A percentile compares a stretch with the other conserved stretches of the same genome.
Evolutionary conservation across 768 basidiomycete genomes (phyloP).

Genomic region (Boletus pseudo-olivaceus): DNA sequence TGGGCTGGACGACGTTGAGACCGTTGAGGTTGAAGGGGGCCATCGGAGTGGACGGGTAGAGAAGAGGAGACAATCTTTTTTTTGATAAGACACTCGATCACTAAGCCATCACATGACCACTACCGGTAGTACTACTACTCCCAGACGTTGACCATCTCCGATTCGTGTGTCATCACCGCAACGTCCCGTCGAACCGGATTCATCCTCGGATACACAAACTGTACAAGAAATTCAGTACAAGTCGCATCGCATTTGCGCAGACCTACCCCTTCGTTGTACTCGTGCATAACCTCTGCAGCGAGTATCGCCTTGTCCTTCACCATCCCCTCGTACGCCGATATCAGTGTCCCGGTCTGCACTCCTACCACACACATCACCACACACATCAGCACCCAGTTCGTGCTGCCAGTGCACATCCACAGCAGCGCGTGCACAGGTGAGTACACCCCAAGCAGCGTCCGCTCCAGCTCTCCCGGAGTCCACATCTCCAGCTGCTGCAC

Average conservation of each 20-base stretch:
- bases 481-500: constrained; percentile 81
- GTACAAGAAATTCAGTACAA: background rate
- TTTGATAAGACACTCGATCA: constrained; percentile 9
- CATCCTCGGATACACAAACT: constrained; percentile 85
- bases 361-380: constrained; percentile 66
- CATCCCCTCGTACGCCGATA: constrained; percentile 50
- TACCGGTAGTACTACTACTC: background rate
- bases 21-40: constrained; percentile 66
- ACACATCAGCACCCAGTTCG: constrained; percentile 74
- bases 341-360: constrained; percentile 49
- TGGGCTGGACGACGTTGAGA: constrained; percentile 72
- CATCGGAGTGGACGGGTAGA: constrained; percentile 36
- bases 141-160: constrained; percentile 49
- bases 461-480: constrained; percentile 70
- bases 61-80: background rate
- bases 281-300: constrained; percentile 76
- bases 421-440: constrained; percentile 73
- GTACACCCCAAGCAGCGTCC: constrained; percentile 67
- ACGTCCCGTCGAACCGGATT: constrained; percentile 75
- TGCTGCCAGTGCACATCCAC: constrained; percentile 66
- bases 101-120: constrained; percentile 11
- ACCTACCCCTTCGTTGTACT: constrained; percentile 77
- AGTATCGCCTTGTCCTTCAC: constrained; percentile 75
- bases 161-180: constrained; percentile 81
- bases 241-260: background rate